Evolutionary conservation across 495 filamentous ascomycete species (phyloP).

Genomic region (Hypomontagnella submonticulosa): DNA sequence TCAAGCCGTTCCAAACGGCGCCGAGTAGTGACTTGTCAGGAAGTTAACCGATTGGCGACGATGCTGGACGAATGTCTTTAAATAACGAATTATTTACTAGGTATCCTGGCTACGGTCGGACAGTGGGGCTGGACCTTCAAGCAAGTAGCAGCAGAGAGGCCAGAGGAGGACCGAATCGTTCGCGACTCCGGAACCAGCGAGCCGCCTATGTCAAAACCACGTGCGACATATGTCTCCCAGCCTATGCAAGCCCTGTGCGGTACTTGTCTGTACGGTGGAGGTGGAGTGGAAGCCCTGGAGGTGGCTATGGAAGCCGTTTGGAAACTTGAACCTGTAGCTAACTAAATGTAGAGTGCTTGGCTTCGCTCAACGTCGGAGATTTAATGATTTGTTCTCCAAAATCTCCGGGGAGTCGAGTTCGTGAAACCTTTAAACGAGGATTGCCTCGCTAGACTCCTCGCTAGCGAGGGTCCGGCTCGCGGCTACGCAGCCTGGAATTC

Average conservation of each 20-base stretch:
- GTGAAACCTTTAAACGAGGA: conserved; percentile 37
- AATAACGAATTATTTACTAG: conserved; percentile 28
- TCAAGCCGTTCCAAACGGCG: conserved; percentile 17
- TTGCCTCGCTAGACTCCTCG: conserved; percentile 28
- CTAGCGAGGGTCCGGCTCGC: conserved; percentile 35
- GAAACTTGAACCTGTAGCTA: conserved; percentile 28
- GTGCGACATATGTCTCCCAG: conserved; percentile 19
- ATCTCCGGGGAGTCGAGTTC: conserved; percentile 32
- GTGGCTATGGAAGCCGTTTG: conserved; percentile 34
- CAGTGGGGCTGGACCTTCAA: conserved; percentile 28
- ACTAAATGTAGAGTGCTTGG: conserved; percentile 7
- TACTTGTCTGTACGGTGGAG: conserved; percentile 5
- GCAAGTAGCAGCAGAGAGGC: not conserved
- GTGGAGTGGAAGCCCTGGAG: conserved; percentile 12
- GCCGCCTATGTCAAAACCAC: conserved; percentile 32
- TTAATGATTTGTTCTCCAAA: conserved; percentile 35
- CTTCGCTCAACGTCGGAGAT: conserved; percentile 22
- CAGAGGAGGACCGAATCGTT: conserved; percentile 20
- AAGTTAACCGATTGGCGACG: conserved; percentile 43
- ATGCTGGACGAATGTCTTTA: conserved; percentile 22
- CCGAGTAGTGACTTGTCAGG: conserved; percentile 13
- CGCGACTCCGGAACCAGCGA: conserved; percentile 23
- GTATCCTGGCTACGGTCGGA: conserved; percentile 37
- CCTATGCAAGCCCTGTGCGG: conserved; percentile 9
- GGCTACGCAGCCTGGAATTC: conserved; percentile 35